Percentiles rank a stretch among this genome's conserved stretches.
phyloP scores from a whole-genome alignment of 2,329 filamentous ascomycete genomes.

The Scolecobasidium constrictum region DNA sequence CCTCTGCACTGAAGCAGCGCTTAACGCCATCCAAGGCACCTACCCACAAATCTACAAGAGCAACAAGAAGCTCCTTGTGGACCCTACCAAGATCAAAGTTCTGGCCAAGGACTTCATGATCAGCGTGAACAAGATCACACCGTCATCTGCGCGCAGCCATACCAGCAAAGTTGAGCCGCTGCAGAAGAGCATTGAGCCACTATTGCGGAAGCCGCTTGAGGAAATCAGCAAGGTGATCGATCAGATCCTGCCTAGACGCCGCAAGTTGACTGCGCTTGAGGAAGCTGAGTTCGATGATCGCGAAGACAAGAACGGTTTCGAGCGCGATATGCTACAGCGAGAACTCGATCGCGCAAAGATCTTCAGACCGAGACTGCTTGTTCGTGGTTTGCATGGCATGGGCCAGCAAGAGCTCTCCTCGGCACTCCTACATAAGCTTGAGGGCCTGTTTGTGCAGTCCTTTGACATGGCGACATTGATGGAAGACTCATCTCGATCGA shows the following conservation, averaged over 20 bases:
- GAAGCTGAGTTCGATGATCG: slow-evolving; percentile 89
- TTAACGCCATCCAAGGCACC: slow-evolving; percentile 90
- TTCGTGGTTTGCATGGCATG: slow-evolving; percentile 79
- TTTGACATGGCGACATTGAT: slow-evolving; percentile 85
- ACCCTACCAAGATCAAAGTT: slow-evolving; percentile 73
- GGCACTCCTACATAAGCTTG: slow-evolving; percentile 80
- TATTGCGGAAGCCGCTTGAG: slow-evolving; percentile 62
- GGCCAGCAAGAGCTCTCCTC: slow-evolving; percentile 82
- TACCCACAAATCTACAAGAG: slow-evolving; percentile 95
- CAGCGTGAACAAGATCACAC: slow-evolving; percentile 90
- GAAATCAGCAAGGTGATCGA: slow-evolving; percentile 61
- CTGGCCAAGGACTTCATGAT: slow-evolving; percentile 95
- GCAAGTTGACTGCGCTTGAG: slow-evolving; percentile 73
- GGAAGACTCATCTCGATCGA: slow-evolving; percentile 54
- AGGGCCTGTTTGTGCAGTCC: slow-evolving; percentile 87
- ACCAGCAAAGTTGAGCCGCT: slow-evolving; percentile 75
- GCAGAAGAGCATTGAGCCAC: slow-evolving; percentile 67
- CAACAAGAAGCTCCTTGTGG: slow-evolving; percentile 78
- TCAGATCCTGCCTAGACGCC: slow-evolving; percentile 69
- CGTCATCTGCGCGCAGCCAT: slow-evolving; percentile 84
- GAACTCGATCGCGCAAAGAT: slow-evolving; percentile 75
- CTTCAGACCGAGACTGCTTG: slow-evolving; percentile 77
- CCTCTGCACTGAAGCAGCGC: slow-evolving; percentile 86
- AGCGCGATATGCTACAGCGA: slow-evolving; percentile 62
- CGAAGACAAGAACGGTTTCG: slow-evolving; percentile 73